These are phyloP conservation scores for Cymbidium sinense DNA, from an alignment of 106 monocot species.

Conservation along the genomic window DNA sequence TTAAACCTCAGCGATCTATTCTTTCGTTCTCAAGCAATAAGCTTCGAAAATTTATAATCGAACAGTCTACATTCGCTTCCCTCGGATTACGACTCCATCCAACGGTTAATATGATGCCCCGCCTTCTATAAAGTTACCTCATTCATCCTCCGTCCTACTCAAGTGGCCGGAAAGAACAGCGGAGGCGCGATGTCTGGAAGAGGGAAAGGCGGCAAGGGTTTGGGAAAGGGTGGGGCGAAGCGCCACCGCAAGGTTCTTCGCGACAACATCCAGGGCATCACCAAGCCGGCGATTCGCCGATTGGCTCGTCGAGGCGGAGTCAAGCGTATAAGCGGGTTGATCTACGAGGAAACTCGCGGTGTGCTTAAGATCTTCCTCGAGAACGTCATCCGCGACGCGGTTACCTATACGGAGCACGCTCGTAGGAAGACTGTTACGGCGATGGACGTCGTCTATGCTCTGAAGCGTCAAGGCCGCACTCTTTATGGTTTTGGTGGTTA, in stretches of 20 bases:
- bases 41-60: too few relatives aligned
- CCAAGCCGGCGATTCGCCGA: conserved; percentile 69
- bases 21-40: too few relatives aligned
- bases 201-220: conserved; percentile 38
- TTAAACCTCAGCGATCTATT: too few relatives aligned
- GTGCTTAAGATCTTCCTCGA: conserved; percentile 53
- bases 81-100: too few relatives aligned
- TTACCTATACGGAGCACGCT: conserved; percentile 55
- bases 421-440: not conserved
- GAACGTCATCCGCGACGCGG: conserved; percentile 52
- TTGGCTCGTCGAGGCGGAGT: conserved; percentile 52
- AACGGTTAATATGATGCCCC: too few relatives aligned
- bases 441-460: not conserved
- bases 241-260: conserved; percentile 65
- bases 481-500: not conserved
- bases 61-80: too few relatives aligned
- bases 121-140: too few relatives aligned
- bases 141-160: too few relatives aligned
- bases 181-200: conserved; percentile 23
- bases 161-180: too few relatives aligned
- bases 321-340: conserved; percentile 52
- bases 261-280: conserved; percentile 83
- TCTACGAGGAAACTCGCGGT: conserved; percentile 47
- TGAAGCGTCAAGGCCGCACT: not conserved
- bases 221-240: conserved; percentile 60